Percentiles rank a stretch among this genome's conserved stretches.
Conservation (phyloP, 2,329 filamentous ascomycete genomes). For the Chalara sp. region DNA sequence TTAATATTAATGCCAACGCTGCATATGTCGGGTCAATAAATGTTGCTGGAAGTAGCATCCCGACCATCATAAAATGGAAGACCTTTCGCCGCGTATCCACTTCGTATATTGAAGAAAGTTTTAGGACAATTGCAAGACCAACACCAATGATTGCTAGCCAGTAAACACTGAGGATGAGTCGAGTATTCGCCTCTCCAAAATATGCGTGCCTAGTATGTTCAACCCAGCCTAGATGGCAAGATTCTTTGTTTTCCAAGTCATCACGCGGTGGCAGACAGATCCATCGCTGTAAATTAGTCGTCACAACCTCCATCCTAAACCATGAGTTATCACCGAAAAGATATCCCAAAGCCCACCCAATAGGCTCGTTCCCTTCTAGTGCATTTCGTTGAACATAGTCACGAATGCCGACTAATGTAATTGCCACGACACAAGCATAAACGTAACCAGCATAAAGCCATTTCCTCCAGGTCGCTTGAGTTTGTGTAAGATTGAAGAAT, state of each 20-base stretch:
- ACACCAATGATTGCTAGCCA: conserved; percentile 62
- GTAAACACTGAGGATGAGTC: conserved; percentile 71
- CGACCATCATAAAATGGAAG: conserved; percentile 97
- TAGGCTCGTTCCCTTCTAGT: conserved; percentile 67
- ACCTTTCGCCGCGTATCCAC: conserved; percentile 95
- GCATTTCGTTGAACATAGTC: conserved; percentile 61
- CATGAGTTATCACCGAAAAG: conserved; percentile 70
- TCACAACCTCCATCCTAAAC: conserved; percentile 66
- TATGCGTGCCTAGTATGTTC: conserved; percentile 56
- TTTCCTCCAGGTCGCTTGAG: conserved; percentile 69
- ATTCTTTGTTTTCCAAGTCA: conserved; percentile 26
- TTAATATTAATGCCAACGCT: conserved; percentile 69
- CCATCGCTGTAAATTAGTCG: conserved; percentile 66
- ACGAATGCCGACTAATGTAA: conserved; percentile 67
- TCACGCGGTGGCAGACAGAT: conserved; percentile 57
- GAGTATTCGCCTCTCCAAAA: conserved; percentile 72
- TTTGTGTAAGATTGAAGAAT: conserved; percentile 73
- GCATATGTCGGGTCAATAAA: conserved; percentile 83
- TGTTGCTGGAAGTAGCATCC: conserved; percentile 83
- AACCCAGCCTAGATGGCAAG: conserved; percentile 50
- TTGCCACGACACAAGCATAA: conserved; percentile 58
- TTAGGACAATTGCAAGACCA: conserved; percentile 70
- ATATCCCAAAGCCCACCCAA: conserved; percentile 91
- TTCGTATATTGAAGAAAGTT: conserved; percentile 69
- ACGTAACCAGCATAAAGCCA: conserved; percentile 79